Conservation (phyloP, 23 red algal genomes). For the Gracilaria caudata region DNA sequence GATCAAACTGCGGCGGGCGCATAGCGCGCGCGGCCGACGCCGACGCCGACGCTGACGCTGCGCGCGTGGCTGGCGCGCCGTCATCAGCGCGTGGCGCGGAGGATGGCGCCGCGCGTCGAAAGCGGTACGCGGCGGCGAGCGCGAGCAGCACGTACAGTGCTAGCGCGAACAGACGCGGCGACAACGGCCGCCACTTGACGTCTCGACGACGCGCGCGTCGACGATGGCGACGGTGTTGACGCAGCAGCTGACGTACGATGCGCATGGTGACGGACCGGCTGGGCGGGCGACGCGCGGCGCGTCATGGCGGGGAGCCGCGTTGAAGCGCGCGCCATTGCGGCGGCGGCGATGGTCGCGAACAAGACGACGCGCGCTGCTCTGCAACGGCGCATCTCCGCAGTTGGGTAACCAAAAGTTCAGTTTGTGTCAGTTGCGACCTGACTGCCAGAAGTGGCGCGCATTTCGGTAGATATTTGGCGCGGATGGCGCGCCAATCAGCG, state of each 20-base stretch:
- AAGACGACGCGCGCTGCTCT: neutral
- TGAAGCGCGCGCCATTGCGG: neutral
- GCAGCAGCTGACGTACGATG: no score
- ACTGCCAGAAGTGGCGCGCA: no score
- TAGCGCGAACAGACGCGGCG: no score
- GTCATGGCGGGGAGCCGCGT: neutral
- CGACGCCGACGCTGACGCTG: neutral
- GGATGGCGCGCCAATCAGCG: neutral
- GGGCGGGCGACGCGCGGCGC: no score
- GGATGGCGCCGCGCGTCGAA: no score
- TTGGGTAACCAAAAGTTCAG: no score
- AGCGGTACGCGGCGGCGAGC: no score
- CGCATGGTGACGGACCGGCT: no score
- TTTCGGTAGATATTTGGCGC: neutral
- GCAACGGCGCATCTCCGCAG: neutral
- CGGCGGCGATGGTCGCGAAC: neutral
- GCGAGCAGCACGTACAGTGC: no score
- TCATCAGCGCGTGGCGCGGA: no score
- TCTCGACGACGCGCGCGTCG: slow-evolving; percentile 2
- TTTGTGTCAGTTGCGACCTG: no score
- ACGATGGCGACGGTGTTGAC: neutral
- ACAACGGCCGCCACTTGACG: no score
- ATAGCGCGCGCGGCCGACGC: neutral
- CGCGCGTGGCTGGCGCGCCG: neutral
- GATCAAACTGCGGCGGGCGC: slow-evolving; percentile 17